These are phyloP conservation scores for Leonotis leonurus DNA, from an alignment of 257 asterid species.

Conservation along the genomic window DNA sequence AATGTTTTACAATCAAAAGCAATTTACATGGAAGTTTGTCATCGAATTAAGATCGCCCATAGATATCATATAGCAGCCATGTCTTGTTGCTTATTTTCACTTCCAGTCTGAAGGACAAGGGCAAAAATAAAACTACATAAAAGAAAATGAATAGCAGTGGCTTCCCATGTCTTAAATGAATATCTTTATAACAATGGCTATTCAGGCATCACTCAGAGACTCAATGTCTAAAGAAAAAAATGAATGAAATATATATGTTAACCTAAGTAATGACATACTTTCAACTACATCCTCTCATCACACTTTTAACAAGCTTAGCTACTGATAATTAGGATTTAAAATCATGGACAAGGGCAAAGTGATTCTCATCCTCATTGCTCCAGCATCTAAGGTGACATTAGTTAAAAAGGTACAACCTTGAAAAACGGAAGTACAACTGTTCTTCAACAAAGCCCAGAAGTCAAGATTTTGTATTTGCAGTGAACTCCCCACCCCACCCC, in stretches of 20 bases:
- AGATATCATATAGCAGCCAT: background rate
- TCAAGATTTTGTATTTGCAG: background rate
- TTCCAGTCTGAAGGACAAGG: background rate
- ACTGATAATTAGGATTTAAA: background rate
- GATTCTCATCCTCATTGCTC: background rate
- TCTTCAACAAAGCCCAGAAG: background rate
- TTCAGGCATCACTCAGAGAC: background rate
- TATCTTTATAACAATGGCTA: background rate
- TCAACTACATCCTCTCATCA: background rate
- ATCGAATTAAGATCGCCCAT: background rate
- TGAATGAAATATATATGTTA: background rate
- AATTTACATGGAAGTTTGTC: background rate
- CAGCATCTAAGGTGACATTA: slow-evolving; percentile 2
- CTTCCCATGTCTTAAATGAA: background rate
- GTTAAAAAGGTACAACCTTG: slow-evolving; percentile 14
- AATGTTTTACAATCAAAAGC: background rate
- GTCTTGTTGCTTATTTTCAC: background rate
- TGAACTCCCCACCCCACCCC: background rate
- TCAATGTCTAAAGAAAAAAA: background rate
- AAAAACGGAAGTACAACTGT: slow-evolving; percentile 9
- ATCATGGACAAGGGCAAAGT: background rate
- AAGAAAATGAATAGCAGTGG: background rate
- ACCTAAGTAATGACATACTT: background rate
- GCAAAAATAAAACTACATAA: background rate
- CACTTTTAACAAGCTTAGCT: background rate